Evolutionary conservation across 1,139 yeast genomes (phyloP).

Genomic region (Candida pseudoviswanathii): DNA sequence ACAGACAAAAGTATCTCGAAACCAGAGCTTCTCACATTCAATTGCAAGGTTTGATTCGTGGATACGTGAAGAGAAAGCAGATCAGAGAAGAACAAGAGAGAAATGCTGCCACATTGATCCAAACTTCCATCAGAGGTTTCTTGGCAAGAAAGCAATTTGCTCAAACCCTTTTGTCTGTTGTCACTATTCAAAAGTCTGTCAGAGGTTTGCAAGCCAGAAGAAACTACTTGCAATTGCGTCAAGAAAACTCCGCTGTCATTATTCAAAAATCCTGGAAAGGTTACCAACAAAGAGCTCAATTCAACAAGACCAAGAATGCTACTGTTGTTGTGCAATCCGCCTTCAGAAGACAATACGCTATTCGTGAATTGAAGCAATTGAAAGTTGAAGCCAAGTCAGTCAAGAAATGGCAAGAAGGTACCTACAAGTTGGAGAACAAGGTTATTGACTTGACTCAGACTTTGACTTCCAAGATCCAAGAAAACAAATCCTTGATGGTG

Average conservation of each 20-base stretch:
- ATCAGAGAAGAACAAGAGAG: slow-evolving; percentile 60
- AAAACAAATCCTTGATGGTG: slow-evolving; percentile 68
- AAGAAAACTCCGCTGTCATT: slow-evolving; percentile 62
- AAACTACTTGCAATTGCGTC: slow-evolving; percentile 47
- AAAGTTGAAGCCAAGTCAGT: slow-evolving; percentile 89
- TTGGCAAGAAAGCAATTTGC: slow-evolving; percentile 51
- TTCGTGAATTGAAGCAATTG: slow-evolving; percentile 59
- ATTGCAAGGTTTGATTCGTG: slow-evolving; percentile 67
- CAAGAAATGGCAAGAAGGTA: slow-evolving; percentile 85
- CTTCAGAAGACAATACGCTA: slow-evolving; percentile 76
- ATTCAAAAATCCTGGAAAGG: slow-evolving; percentile 76
- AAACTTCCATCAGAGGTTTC: slow-evolving; percentile 71
- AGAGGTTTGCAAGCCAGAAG: slow-evolving; percentile 68
- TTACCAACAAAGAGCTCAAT: slow-evolving; percentile 48
- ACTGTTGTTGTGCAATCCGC: slow-evolving; percentile 76
- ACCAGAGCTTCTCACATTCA: slow-evolving; percentile 55
- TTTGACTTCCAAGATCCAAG: slow-evolving; percentile 74
- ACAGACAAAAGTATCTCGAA: slow-evolving; percentile 61
- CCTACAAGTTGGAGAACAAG: slow-evolving; percentile 91
- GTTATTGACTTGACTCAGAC: slow-evolving; percentile 92
- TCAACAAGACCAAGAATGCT: slow-evolving; percentile 45
- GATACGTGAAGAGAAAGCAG: slow-evolving; percentile 58
- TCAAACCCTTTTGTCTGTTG: slow-evolving; percentile 50
- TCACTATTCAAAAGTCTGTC: slow-evolving; percentile 64
- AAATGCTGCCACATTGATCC: slow-evolving; percentile 71